Evolutionary conservation across 305 asterid genomes (phyloP).

Genomic region (Petunia hybrid): DNA sequence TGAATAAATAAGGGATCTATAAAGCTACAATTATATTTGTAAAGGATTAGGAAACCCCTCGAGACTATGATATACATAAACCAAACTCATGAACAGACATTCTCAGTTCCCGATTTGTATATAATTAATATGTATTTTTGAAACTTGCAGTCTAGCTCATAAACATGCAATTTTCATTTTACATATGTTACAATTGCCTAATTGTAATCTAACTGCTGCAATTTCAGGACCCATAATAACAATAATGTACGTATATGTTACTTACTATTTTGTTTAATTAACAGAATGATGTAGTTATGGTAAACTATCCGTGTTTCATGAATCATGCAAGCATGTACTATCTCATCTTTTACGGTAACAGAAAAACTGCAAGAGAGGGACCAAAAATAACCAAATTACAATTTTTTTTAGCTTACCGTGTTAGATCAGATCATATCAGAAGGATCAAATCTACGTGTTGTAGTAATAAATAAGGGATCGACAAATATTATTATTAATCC

Average conservation of each 20-base stretch:
- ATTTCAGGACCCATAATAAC: no score
- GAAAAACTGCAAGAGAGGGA: background rate
- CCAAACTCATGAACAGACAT: background rate
- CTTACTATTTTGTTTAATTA: no score
- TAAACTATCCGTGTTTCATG: background rate
- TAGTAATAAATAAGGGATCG: background rate
- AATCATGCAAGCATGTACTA: background rate
- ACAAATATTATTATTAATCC: background rate
- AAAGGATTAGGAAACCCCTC: no score
- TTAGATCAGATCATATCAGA: background rate
- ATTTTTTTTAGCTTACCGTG: background rate
- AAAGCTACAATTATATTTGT: no score
- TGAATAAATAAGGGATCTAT: no score
- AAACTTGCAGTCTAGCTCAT: no score
- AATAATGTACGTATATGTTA: no score
- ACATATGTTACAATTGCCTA: background rate
- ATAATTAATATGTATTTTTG: no score
- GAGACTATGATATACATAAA: background rate
- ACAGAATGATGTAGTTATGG: no score
- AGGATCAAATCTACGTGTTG: background rate
- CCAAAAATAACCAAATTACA: background rate
- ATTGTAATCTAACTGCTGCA: background rate
- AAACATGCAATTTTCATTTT: no score
- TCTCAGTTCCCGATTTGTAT: background rate
- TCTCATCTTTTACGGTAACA: background rate